These are phyloP conservation scores for Fonsecaea monophora DNA, from an alignment of 2,329 filamentous ascomycete genomes.

Conservation along the genomic window DNA sequence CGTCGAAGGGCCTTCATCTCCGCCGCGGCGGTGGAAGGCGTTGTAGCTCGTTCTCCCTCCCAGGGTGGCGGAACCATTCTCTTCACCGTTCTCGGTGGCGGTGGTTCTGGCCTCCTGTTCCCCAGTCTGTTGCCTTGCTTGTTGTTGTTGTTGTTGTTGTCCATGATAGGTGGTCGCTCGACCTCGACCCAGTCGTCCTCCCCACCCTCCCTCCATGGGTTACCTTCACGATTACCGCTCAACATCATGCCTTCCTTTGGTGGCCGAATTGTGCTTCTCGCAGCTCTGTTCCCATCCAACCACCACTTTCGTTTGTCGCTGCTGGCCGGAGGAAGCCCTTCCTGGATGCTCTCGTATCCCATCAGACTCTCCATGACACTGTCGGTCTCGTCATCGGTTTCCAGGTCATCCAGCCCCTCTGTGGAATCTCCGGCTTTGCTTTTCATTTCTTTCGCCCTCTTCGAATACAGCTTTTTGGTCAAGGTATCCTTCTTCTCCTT, in stretches of 20 bases:
- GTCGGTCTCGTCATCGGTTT: constrained; percentile 40
- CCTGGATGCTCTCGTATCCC: constrained; percentile 81
- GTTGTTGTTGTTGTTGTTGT: constrained; percentile 34
- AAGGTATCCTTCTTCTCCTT: constrained; percentile 75
- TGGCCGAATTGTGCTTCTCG: constrained; percentile 72
- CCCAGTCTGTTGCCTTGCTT: constrained; percentile 37
- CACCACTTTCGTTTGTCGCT: constrained; percentile 70
- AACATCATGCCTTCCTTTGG: constrained; percentile 68
- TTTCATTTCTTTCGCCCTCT: constrained; percentile 66
- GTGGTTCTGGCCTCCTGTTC: constrained; percentile 41
- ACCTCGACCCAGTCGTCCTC: constrained; percentile 81
- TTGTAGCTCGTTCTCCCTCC: constrained; percentile 32
- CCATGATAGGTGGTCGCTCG: constrained; percentile 27
- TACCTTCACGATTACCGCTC: constrained; percentile 76
- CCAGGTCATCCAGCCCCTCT: constrained; percentile 64
- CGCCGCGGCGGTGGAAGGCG: constrained; percentile 6
- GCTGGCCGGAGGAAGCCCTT: constrained; percentile 71
- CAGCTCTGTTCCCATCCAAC: constrained; percentile 70
- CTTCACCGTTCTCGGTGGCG: constrained; percentile 33
- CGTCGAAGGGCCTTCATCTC: constrained; percentile 14
- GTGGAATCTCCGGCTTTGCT: constrained; percentile 65
- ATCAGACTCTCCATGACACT: constrained; percentile 74
- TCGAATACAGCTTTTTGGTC: constrained; percentile 74
- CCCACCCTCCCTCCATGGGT: constrained; percentile 72
- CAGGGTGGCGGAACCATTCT: constrained; percentile 32